Evolutionary conservation across 352 stramenopile species (phyloP), one percentile per base, ranked within the genome.

Genomic region (Stramenopiles sp.): DNA sequence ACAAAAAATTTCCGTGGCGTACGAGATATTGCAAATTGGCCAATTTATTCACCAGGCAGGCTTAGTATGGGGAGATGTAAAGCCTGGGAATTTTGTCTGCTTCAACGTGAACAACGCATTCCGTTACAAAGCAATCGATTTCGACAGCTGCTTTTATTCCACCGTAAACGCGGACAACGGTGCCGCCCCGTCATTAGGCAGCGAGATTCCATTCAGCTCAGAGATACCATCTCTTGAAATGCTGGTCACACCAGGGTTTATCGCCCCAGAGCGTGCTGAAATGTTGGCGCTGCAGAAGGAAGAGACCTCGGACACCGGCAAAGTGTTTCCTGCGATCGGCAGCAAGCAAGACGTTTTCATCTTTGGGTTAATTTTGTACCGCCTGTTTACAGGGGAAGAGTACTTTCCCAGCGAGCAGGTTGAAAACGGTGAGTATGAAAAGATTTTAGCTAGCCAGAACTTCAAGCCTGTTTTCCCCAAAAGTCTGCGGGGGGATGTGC

Each of bases 341-440:
- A 63, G 43, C 43, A 63, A 63, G 25, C 43, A 63, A 63, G 43
- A 63, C 43, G 43, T 63, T 18, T 63, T 63, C 25, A 63, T 63
- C 12, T 63, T 63, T 63, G 43, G 43, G 12, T 63, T 63, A 25
- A 63, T 63, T 25, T 63, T 63, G 43, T 63, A 63, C 43, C 43
- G 43, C 25, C 43, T 63, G 12, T 63, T 63, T 63, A 63, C 43
- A 18, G 43, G 43, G 25, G 25, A 63, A 63, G 43, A 63, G 25
- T 63, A 63, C 25, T 63, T 63, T 63, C 12, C 43, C 12, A 12
- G 12, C 25, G 43, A 63, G 25, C 25, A 18, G 25, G 25, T 63
- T 63, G 43, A 63, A 63, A 63, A 63, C 25, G 43, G 25, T 63
- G 43, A 63, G 25, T 63, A 63, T 25, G 25, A 63, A 63, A 63